phyloP scores from a whole-genome alignment of 2,329 filamentous ascomycete species.

The Talaromyces albobiverticillius region DNA sequence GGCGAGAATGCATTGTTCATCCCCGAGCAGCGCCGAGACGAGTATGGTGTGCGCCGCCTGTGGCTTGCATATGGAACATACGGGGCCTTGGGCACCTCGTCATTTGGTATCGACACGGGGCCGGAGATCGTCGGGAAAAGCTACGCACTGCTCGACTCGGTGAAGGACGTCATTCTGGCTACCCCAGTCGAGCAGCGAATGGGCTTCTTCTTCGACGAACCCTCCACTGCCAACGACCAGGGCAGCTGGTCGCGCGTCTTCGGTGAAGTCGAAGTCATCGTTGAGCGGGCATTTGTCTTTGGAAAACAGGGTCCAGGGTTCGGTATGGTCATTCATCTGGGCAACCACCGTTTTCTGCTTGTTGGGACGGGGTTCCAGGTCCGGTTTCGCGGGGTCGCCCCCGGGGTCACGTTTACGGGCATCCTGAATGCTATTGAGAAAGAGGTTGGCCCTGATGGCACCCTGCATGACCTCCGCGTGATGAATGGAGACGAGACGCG shows the following conservation, averaged over 20 bases:
- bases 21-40: slow-evolving; percentile 47
- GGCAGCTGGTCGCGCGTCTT: not conserved
- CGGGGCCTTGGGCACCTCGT: slow-evolving; percentile 32
- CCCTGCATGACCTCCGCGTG: slow-evolving; percentile 34
- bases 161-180: not conserved
- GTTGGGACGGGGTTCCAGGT: slow-evolving; percentile 48
- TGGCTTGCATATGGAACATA: slow-evolving; percentile 38
- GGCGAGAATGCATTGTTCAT: slow-evolving; percentile 45
- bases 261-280: slow-evolving; percentile 25
- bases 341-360: slow-evolving; percentile 40
- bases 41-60: slow-evolving; percentile 39
- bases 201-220: slow-evolving; percentile 39
- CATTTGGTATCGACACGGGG: slow-evolving; percentile 44
- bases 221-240: slow-evolving; percentile 3
- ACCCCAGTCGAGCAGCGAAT: slow-evolving; percentile 21
- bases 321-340: slow-evolving; percentile 44
- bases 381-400: slow-evolving; percentile 25
- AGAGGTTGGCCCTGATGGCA: slow-evolving; percentile 27
- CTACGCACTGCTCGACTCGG: slow-evolving; percentile 18
- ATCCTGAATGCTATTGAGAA: slow-evolving; percentile 45
- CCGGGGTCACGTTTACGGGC: slow-evolving; percentile 40
- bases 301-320: slow-evolving; percentile 40
- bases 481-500: slow-evolving; percentile 48
- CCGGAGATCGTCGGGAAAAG: slow-evolving; percentile 26
- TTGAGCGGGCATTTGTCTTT: slow-evolving; percentile 45